phyloP scores from a whole-genome alignment of 2,329 filamentous ascomycete genomes.

The Lasiodiplodia sp. region DNA sequence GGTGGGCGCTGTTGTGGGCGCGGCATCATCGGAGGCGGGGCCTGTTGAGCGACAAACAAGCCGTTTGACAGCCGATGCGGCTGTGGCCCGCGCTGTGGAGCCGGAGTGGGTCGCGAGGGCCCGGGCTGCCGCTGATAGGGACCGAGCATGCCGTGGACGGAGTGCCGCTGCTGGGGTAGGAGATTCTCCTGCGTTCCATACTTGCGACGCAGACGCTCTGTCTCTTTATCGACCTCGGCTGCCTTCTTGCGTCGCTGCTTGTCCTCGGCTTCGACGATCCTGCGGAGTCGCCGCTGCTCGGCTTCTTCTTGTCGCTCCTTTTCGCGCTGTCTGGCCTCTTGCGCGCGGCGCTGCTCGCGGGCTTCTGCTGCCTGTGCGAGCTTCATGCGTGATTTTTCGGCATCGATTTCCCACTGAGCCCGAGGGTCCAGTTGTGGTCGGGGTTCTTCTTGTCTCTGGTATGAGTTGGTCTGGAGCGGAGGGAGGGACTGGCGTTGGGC shows the following conservation, averaged over 20 bases:
- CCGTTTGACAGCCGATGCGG: constrained; percentile 22
- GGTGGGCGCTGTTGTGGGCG: constrained; percentile 12
- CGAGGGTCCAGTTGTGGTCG: constrained; percentile 57
- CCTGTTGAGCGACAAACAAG: not conserved
- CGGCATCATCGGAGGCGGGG: constrained; percentile 7
- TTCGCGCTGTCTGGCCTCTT: constrained; percentile 56
- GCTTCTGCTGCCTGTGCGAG: constrained; percentile 9
- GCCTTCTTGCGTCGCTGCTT: constrained; percentile 58
- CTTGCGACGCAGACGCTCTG: constrained; percentile 71
- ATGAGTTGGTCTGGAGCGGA: constrained; percentile 39
- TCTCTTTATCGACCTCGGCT: constrained; percentile 72
- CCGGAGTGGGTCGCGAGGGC: constrained; percentile 12
- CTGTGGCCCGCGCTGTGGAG: constrained; percentile 1
- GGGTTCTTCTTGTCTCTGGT: constrained; percentile 38
- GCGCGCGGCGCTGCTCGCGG: constrained; percentile 40
- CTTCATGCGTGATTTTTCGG: constrained; percentile 55
- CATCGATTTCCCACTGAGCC: constrained; percentile 60
- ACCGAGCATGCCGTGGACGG: not conserved
- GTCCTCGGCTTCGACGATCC: constrained; percentile 72
- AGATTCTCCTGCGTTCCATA: constrained; percentile 60
- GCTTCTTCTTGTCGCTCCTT: constrained; percentile 64
- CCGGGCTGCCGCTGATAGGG: constrained; percentile 5
- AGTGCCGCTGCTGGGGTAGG: constrained; percentile 1
- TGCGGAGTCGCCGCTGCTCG: constrained; percentile 68
- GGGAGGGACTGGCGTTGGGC: constrained; percentile 41